phyloP scores from a whole-genome alignment of 805 yeast species.

The Candida caryicola region DNA sequence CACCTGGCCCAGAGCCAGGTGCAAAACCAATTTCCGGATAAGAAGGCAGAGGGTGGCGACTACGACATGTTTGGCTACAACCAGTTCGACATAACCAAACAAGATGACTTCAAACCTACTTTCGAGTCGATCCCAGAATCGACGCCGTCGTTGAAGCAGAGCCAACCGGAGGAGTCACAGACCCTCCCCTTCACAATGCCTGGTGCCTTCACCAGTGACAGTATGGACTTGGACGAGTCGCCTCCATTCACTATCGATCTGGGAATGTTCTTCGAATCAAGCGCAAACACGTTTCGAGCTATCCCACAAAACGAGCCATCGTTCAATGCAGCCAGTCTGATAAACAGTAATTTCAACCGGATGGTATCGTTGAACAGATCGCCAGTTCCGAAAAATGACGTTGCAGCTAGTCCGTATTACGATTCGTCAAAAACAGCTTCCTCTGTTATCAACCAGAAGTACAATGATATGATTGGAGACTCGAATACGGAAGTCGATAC shows the following conservation, averaged over 20 bases:
- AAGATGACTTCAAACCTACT: neutral
- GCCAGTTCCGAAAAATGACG: neutral
- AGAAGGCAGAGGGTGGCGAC: neutral
- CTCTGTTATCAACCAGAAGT: constrained; percentile 1
- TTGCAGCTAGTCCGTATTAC: constrained; percentile 3
- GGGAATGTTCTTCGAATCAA: constrained; percentile 15
- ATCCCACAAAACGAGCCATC: neutral
- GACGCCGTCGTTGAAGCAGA: neutral
- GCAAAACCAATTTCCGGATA: neutral
- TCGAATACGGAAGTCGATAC: neutral
- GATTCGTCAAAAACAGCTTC: constrained; percentile 3
- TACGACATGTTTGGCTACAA: constrained; percentile 8
- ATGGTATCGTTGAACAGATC: neutral
- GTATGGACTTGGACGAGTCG: constrained; percentile 37
- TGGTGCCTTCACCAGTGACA: constrained; percentile 24
- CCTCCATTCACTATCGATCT: constrained; percentile 38
- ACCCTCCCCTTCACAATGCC: constrained; percentile 21
- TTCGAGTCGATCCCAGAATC: constrained; percentile 2
- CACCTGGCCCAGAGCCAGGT: neutral
- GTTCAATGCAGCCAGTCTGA: neutral
- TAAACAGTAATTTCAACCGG: constrained; percentile 5
- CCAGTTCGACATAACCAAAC: constrained; percentile 3
- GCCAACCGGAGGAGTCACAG: neutral
- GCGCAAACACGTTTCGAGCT: neutral
- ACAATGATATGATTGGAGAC: constrained; percentile 1